phyloP scores from a whole-genome alignment of 2,329 filamentous ascomycete genomes.

The Cladosporium sp. region DNA sequence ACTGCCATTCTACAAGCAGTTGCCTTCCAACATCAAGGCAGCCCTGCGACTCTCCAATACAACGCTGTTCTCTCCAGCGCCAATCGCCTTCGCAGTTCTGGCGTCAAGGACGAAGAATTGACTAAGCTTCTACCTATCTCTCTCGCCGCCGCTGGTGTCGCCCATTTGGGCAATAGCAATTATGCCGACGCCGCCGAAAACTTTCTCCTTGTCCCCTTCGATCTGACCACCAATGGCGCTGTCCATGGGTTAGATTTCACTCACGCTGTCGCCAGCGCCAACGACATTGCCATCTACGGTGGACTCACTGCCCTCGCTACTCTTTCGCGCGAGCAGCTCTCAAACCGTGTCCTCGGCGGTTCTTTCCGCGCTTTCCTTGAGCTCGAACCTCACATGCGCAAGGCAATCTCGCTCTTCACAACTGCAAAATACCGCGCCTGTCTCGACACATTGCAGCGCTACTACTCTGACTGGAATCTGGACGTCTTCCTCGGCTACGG shows the following conservation, averaged over 20 bases:
- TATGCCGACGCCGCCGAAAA: constrained; percentile 64
- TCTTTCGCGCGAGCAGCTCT: constrained; percentile 74
- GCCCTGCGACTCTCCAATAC: constrained; percentile 37
- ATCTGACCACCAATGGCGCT: constrained; percentile 37
- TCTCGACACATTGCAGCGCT: constrained; percentile 73
- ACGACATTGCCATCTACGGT: constrained; percentile 89
- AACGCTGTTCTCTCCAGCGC: constrained; percentile 56
- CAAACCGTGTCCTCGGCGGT: constrained; percentile 73
- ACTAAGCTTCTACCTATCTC: constrained; percentile 61
- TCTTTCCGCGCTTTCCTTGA: constrained; percentile 84
- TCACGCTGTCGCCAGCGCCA: constrained; percentile 69
- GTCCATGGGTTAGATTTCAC: constrained; percentile 53
- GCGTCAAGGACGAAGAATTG: constrained; percentile 53
- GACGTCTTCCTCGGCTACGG: constrained; percentile 65
- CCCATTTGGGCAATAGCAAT: constrained; percentile 51
- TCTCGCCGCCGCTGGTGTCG: constrained; percentile 56
- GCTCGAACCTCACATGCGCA: constrained; percentile 87
- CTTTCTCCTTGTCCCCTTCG: constrained; percentile 62
- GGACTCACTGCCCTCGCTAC: constrained; percentile 85
- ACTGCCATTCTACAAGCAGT: constrained; percentile 75
- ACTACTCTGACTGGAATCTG: constrained; percentile 80
- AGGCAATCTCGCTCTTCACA: constrained; percentile 83
- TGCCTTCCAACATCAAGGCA: constrained; percentile 37
- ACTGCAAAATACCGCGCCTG: constrained; percentile 85
- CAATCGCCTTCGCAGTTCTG: constrained; percentile 40